phyloP scores from a whole-genome alignment of 139 green algal species.

The Volvox reticuliferus region DNA sequence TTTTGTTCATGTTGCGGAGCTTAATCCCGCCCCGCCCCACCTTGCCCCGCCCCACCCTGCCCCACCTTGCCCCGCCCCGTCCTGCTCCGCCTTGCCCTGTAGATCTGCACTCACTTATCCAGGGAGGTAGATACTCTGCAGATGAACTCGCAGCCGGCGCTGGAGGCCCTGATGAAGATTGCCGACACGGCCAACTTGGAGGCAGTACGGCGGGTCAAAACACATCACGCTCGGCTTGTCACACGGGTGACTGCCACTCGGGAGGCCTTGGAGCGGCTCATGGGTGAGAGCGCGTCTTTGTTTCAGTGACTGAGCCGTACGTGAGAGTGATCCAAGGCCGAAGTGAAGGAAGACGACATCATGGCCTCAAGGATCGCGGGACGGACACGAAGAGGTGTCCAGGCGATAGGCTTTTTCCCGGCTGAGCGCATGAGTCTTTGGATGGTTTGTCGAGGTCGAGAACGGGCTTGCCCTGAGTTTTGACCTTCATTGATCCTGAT shows the following conservation, averaged over 20 bases:
- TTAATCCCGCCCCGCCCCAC: no score
- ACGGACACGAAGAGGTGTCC: no score
- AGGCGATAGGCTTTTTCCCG: no score
- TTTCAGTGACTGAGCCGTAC: no score
- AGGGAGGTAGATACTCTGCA: constrained; percentile 82
- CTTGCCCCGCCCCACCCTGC: background rate
- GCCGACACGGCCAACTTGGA: constrained; percentile 83
- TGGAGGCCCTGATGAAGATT: constrained; percentile 80
- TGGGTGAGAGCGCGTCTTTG: constrained; percentile 52
- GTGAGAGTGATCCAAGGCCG: no score
- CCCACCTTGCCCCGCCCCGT: background rate
- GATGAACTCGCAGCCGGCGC: constrained; percentile 68
- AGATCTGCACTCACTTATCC: constrained; percentile 63
- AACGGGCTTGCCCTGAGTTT: no score
- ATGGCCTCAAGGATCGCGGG: no score
- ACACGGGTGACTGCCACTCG: constrained; percentile 66
- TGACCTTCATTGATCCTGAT: no score
- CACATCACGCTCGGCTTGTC: constrained; percentile 81
- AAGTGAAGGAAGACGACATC: no score
- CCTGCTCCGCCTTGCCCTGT: background rate
- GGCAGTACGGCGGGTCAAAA: constrained; percentile 87
- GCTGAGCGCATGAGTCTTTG: no score
- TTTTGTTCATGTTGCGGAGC: background rate
- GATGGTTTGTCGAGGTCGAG: no score
- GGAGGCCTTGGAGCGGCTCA: constrained; percentile 81